Evolutionary conservation across 1,284 basidiomycete genomes (phyloP).

Genomic region (Cutaneotrichosporon spelunceum): DNA sequence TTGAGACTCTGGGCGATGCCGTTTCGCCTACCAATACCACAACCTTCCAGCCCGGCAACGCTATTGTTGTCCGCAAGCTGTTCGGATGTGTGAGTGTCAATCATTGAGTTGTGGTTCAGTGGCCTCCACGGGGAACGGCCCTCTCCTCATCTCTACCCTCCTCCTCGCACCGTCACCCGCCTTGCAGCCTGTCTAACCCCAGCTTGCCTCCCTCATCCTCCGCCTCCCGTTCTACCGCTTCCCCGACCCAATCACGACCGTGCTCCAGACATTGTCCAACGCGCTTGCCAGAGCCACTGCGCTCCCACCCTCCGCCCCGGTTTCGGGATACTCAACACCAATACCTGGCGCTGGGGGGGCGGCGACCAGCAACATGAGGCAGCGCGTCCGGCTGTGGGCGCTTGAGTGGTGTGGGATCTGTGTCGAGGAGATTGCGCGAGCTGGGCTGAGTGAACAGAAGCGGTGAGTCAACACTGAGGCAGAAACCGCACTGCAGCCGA

Average conservation of each 20-base stretch:
- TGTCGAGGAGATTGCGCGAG: conserved; percentile 71
- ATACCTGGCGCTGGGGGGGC: conserved; percentile 52
- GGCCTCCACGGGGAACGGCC: too few relatives aligned
- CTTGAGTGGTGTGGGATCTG: conserved; percentile 79
- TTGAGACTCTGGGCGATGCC: conserved; percentile 40
- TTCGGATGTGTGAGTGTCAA: conserved; percentile 69
- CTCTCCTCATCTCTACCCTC: background rate
- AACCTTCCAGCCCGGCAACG: conserved; percentile 41
- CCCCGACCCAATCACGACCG: conserved; percentile 40
- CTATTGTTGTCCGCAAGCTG: conserved; percentile 72
- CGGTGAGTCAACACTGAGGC: conserved; percentile 57
- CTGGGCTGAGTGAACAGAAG: conserved; percentile 68
- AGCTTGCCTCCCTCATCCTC: conserved; percentile 46
- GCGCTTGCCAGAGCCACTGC: conserved; percentile 35
- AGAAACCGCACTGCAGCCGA: background rate
- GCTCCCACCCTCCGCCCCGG: conserved; percentile 37
- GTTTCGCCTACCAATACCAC: conserved; percentile 38
- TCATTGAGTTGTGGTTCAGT: too few relatives aligned
- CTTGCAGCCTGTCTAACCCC: conserved; percentile 10
- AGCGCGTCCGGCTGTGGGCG: conserved; percentile 39
- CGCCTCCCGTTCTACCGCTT: conserved; percentile 44
- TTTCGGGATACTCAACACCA: conserved; percentile 43
- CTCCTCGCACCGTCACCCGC: background rate
- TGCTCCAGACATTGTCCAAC: conserved; percentile 36
- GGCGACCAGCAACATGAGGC: conserved; percentile 20